Evolutionary conservation across 805 yeast species (phyloP).

Genomic region (Sugiyamaella chiloensis): DNA sequence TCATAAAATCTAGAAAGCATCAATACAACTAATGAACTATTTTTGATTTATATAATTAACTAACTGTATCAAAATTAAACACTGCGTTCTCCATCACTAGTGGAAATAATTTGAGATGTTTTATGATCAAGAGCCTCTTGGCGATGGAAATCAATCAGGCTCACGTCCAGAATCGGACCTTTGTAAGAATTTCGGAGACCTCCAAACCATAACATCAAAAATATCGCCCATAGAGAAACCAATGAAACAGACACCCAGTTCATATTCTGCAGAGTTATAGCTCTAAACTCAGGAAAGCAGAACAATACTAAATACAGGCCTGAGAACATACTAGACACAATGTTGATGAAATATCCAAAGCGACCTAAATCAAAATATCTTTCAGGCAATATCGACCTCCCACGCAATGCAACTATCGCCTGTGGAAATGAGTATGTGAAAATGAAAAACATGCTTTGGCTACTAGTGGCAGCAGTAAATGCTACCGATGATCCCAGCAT

Average conservation of each 20-base stretch:
- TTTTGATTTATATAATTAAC: too few relatives aligned
- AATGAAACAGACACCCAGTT: constrained; percentile 7
- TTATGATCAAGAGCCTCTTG: constrained; percentile 1
- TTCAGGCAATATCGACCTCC: constrained; percentile 1
- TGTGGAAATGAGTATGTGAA: constrained; percentile 6
- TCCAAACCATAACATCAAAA: not conserved
- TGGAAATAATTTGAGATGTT: too few relatives aligned
- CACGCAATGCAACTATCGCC: not conserved
- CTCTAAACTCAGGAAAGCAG: constrained; percentile 1
- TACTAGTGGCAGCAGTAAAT: constrained; percentile 3
- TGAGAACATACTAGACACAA: not conserved
- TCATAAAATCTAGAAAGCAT: too few relatives aligned
- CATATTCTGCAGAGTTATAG: constrained; percentile 5
- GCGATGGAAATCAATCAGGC: not conserved
- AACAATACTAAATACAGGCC: constrained; percentile 1
- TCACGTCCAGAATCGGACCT: constrained; percentile 4
- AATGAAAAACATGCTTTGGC: constrained; percentile 4
- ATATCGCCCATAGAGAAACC: not conserved
- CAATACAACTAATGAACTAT: too few relatives aligned
- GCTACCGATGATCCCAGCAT: constrained; percentile 7
- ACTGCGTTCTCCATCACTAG: too few relatives aligned
- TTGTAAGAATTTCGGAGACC: constrained; percentile 3
- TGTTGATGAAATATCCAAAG: constrained; percentile 2
- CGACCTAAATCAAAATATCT: constrained; percentile 5
- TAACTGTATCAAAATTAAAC: too few relatives aligned